A percentile compares a stretch with the other conserved stretches of the same genome.
Conservation (phyloP, 129 eudicot genomes). For the Lactuca sativa region DNA sequence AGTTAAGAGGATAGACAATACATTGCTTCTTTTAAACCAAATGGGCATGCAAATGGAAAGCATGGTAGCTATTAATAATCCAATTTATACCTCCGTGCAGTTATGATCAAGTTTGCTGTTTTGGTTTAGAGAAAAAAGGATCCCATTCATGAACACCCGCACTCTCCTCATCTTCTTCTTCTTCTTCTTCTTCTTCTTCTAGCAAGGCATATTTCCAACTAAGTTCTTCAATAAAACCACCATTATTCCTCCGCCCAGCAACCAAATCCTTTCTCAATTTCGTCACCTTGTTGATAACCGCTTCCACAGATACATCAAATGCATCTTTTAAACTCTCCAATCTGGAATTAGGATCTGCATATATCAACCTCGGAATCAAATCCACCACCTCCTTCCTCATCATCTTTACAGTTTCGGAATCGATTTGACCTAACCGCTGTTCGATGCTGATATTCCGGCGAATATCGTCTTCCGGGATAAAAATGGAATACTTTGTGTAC, state of each 20-base stretch:
- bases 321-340: conserved; percentile 78
- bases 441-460: conserved; percentile 60
- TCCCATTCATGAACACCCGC: conserved; percentile 72
- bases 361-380: conserved; percentile 71
- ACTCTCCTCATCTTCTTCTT: conserved; percentile 70
- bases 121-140: conserved; percentile 72
- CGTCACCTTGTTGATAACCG: conserved; percentile 67
- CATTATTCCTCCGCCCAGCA: conserved; percentile 46
- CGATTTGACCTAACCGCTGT: conserved; percentile 48
- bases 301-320: conserved; percentile 77
- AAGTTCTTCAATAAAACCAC: conserved; percentile 66
- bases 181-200: conserved; percentile 77
- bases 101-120: conserved; percentile 30
- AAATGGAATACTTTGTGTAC: conserved; percentile 65
- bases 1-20: no score
- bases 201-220: conserved; percentile 88
- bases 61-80: background rate
- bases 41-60: background rate
- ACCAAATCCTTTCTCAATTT: conserved; percentile 59
- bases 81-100: conserved; percentile 20
- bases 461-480: conserved; percentile 73
- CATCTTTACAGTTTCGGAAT: conserved; percentile 49
- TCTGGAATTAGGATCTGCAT: conserved; percentile 90
- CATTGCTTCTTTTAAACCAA: background rate
- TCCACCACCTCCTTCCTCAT: conserved; percentile 78